A percentile compares a stretch with the other conserved stretches of the same genome.
phyloP scores from a whole-genome alignment of 306 rosid genomes.

The Sphenostylis stenocarpa region DNA sequence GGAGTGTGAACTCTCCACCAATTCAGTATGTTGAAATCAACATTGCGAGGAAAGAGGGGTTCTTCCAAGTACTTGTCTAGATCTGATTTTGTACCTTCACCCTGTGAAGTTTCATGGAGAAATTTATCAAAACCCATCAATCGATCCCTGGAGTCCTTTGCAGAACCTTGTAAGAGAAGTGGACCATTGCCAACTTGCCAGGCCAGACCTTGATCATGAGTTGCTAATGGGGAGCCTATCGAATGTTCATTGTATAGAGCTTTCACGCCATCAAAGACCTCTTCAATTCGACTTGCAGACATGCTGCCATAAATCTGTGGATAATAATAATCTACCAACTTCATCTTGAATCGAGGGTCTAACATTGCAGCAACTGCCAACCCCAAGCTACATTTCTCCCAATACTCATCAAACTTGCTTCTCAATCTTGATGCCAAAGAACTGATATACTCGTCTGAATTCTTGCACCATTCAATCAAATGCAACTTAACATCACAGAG shows the following conservation, averaged over 20 bases:
- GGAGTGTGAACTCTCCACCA: slow-evolving; percentile 99
- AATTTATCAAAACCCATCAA: slow-evolving; percentile 91
- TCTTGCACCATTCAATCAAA: slow-evolving; percentile 90
- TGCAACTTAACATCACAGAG: slow-evolving; percentile 85
- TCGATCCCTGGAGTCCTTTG: slow-evolving; percentile 77
- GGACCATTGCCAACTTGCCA: slow-evolving; percentile 71
- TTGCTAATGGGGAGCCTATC: slow-evolving; percentile 73
- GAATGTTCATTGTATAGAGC: slow-evolving; percentile 86
- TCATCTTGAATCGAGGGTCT: slow-evolving; percentile 97
- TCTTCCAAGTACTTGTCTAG: slow-evolving; percentile 95
- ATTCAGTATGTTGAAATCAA: slow-evolving; percentile 73
- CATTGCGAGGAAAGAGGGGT: slow-evolving; percentile 87
- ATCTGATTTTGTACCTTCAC: slow-evolving; percentile 81
- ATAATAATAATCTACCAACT: slow-evolving; percentile 84
- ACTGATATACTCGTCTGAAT: slow-evolving; percentile 64
- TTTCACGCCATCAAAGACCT: slow-evolving; percentile 72
- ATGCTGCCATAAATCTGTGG: slow-evolving; percentile 77
- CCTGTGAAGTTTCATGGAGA: slow-evolving; percentile 78
- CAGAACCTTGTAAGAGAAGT: slow-evolving; percentile 51
- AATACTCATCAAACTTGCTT: slow-evolving; percentile 85
- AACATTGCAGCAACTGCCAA: slow-evolving; percentile 92
- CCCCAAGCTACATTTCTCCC: slow-evolving; percentile 87
- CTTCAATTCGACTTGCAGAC: slow-evolving; percentile 58
- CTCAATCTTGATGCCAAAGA: slow-evolving; percentile 75
- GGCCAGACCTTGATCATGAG: slow-evolving; percentile 69